A percentile compares a stretch with the other conserved stretches of the same genome.
These are phyloP conservation scores for Tetradesmus lagerheimii DNA, from an alignment of 139 green algal species.

Conservation along the genomic window DNA sequence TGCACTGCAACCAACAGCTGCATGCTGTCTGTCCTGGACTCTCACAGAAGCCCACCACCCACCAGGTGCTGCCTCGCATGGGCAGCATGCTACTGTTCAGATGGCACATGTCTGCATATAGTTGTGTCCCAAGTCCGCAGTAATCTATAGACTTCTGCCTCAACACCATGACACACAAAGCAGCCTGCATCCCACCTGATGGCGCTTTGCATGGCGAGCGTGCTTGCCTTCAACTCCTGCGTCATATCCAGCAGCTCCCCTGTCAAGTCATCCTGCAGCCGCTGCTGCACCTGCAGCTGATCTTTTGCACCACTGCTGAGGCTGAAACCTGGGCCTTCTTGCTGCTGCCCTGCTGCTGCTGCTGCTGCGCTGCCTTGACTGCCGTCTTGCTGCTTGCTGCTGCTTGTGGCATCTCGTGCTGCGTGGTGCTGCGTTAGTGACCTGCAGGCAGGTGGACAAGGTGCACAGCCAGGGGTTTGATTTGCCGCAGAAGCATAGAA, in stretches of 20 bases:
- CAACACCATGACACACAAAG: too few relatives aligned
- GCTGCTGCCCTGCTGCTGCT: slow-evolving; percentile 43
- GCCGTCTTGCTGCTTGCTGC: neutral
- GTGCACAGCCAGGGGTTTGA: neutral
- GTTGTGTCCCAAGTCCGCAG: too few relatives aligned
- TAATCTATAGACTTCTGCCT: too few relatives aligned
- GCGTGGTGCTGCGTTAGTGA: neutral
- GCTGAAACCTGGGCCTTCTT: neutral
- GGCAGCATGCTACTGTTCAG: neutral
- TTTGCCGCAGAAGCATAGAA: too few relatives aligned
- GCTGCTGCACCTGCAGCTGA: slow-evolving; percentile 42
- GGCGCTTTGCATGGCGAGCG: slow-evolving; percentile 49
- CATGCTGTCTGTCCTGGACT: neutral
- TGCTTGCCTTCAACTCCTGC: slow-evolving; percentile 50
- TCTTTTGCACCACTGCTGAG: slow-evolving; percentile 19
- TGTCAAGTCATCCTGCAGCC: slow-evolving; percentile 55
- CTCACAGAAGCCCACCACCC: neutral
- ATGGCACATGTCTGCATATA: neutral
- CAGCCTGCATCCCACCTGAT: slow-evolving; percentile 39
- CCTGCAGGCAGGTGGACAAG: neutral
- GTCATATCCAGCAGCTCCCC: slow-evolving; percentile 60
- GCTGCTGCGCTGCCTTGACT: neutral
- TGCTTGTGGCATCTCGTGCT: neutral
- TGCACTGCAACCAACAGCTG: neutral
- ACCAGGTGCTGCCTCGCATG: neutral